A percentile compares a stretch with the other conserved stretches of the same genome.
These are phyloP conservation scores for Nicotiana benthamiana DNA, from an alignment of 257 asterid genomes.

Conservation along the genomic window DNA sequence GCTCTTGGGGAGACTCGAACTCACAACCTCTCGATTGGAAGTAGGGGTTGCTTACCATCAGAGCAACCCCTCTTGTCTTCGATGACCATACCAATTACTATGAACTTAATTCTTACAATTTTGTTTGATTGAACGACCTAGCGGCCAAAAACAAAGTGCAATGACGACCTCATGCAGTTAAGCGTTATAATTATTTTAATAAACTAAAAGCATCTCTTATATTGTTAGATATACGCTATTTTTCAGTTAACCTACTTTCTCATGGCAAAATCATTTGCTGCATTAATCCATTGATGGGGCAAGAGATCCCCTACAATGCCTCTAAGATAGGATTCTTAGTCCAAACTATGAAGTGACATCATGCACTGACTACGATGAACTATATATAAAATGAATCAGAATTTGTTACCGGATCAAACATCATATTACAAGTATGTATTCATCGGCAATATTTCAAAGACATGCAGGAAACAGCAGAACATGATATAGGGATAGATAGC, in stretches of 20 bases:
- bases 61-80: too few relatives aligned
- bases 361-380: not conserved
- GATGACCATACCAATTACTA: not conserved
- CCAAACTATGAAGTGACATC: not conserved
- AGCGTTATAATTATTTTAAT: not conserved
- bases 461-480: not conserved
- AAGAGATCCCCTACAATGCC: not conserved
- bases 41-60: too few relatives aligned
- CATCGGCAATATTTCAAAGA: not conserved
- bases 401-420: not conserved
- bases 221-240: not conserved
- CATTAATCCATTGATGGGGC: not conserved
- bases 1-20: too few relatives aligned
- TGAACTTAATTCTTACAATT: too few relatives aligned
- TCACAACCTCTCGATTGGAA: too few relatives aligned
- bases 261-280: not conserved
- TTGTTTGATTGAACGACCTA: not conserved
- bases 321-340: not conserved
- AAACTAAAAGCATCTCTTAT: not conserved
- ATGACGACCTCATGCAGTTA: not conserved
- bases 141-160: not conserved
- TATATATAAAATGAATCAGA: not conserved
- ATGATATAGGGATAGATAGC: constrained; percentile 1
- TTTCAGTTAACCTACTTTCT: not conserved
- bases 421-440: not conserved